Percentiles rank a stretch among this genome's conserved stretches.
These are phyloP conservation scores for Capronia americana DNA, from an alignment of 2,329 filamentous ascomycete species.

Conservation along the genomic window DNA sequence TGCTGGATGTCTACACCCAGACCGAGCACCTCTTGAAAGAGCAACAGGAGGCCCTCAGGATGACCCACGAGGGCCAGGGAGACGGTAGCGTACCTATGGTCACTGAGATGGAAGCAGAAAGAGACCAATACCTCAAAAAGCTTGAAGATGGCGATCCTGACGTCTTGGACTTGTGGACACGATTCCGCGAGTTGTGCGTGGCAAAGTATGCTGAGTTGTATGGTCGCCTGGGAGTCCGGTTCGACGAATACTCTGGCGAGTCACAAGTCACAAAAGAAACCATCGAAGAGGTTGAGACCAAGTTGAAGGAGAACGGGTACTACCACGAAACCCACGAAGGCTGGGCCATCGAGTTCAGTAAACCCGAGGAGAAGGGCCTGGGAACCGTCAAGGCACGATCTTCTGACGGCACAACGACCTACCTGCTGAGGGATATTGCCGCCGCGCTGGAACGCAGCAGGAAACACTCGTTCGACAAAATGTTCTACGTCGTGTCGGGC, in stretches of 20 bases:
- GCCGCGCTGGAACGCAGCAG: conserved; percentile 71
- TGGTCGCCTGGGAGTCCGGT: conserved; percentile 72
- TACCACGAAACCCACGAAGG: conserved; percentile 73
- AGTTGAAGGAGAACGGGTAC: conserved; percentile 68
- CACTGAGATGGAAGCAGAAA: conserved; percentile 55
- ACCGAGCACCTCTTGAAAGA: conserved; percentile 63
- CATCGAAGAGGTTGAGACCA: conserved; percentile 68
- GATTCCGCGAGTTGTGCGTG: conserved; percentile 72
- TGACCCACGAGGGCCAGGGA: conserved; percentile 45
- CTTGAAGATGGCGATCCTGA: conserved; percentile 70
- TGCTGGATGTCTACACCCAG: conserved; percentile 81
- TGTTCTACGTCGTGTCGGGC: conserved; percentile 79
- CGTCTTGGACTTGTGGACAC: conserved; percentile 68
- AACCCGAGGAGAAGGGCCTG: conserved; percentile 71
- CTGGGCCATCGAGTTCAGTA: conserved; percentile 73
- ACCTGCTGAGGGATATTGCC: conserved; percentile 79
- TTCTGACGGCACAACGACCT: conserved; percentile 76
- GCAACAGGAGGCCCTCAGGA: conserved; percentile 66
- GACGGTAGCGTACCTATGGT: conserved; percentile 49
- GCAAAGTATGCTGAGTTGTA: conserved; percentile 71
- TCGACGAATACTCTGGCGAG: conserved; percentile 73
- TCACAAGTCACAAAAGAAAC: conserved; percentile 71
- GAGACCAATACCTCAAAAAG: conserved; percentile 65
- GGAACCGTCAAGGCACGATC: conserved; percentile 75
- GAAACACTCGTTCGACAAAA: conserved; percentile 71